Evolutionary conservation across 768 basidiomycete genomes (phyloP), one percentile per base, ranked within the genome.

Genomic region (Lactifluus hygrophoroides): DNA sequence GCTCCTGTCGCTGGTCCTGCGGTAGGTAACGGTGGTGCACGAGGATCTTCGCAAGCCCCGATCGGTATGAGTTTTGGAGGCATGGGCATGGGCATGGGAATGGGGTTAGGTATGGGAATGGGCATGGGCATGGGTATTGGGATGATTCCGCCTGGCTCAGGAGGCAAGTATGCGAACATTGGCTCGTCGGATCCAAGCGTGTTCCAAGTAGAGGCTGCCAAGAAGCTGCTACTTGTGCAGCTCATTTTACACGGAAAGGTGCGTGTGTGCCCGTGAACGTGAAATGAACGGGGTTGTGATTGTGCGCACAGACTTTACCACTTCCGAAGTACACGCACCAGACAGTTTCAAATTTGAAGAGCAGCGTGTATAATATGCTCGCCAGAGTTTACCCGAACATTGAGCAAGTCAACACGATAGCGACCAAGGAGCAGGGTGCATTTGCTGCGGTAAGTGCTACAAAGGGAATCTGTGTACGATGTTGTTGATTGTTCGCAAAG

Each of bases 201-300:
- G 8, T 74, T 94, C 3, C 92, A 95, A 69, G 70, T 93, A 65
- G 92, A 94, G 67, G 92, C 92, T 0, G 73, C 86, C 65, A 94
- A 94, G 77, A 93, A 94, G 71, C 73, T 92, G 47, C 72, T 79
- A 21, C 74, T 94, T 5, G 80, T 92, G 5, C 90, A 93, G 68
- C 71, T 94, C 46, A 88, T 94, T 56, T 75, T 80, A 21, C 77
- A 81, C 52, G 93, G 93, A 17, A 83, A 85, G 78, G 88, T 86
- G 25, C 21, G 74, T 64, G n/a, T 35, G 17, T 30, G 19, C 9
- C 48, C 9, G 17, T n/a, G 30, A 34, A 16, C 43, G 38, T 7
- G 16, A 23, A 11, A 19, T 43, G 21, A 28, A 16, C 43, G 27
- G 5, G 35, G 21, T 40, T 6, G 7, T 25, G 25, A 50, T 17